These are phyloP conservation scores for Arabis alpina DNA, from an alignment of 345 rosid species.

Conservation along the genomic window DNA sequence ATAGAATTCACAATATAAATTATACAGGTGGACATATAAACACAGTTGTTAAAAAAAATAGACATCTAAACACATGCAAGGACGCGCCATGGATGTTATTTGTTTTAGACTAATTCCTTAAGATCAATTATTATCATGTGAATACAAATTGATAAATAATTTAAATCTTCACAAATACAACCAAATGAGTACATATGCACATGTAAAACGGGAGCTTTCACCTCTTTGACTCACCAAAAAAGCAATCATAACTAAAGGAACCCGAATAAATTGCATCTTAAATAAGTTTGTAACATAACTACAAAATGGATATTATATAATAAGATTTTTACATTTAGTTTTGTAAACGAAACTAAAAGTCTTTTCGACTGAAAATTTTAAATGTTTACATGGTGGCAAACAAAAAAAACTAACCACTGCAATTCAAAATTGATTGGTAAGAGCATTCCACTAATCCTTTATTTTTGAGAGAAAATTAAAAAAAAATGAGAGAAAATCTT, in stretches of 20 bases:
- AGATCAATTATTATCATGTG: slow-evolving; percentile 6
- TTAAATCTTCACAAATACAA: slow-evolving; percentile 24
- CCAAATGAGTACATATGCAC: slow-evolving; percentile 10
- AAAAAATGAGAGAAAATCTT: no score
- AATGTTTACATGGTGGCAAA: not conserved
- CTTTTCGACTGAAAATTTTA: no score
- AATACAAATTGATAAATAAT: slow-evolving; percentile 16
- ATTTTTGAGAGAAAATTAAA: no score
- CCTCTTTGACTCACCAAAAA: not conserved
- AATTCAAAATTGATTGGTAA: slow-evolving; percentile 13
- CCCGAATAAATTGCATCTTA: not conserved
- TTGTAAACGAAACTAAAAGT: not conserved
- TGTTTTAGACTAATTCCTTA: slow-evolving; percentile 17
- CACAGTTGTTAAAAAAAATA: not conserved
- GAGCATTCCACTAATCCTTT: no score
- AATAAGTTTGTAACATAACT: not conserved
- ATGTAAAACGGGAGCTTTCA: slow-evolving; percentile 32
- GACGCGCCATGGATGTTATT: slow-evolving; percentile 19
- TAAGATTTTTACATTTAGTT: not conserved
- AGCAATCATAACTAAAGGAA: slow-evolving; percentile 7
- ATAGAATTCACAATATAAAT: not conserved
- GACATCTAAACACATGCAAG: slow-evolving; percentile 1
- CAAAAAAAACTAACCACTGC: not conserved
- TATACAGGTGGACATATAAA: not conserved
- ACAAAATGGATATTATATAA: not conserved